Evolutionary conservation across 805 yeast species (phyloP), one percentile per base, ranked within the genome.

Genomic region (Ogataea ramenticola): DNA sequence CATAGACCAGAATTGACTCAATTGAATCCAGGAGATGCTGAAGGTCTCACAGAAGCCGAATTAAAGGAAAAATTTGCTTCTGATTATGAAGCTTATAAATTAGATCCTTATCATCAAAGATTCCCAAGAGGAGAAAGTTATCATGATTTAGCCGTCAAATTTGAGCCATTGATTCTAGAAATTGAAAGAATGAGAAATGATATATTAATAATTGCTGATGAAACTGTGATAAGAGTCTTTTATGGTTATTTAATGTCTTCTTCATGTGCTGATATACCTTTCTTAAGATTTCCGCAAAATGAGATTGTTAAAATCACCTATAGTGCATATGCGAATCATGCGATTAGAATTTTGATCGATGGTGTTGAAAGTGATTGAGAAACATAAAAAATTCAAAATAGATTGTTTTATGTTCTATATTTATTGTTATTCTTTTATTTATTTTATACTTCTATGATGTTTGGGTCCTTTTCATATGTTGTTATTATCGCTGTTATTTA

Each of bases 171-270:
- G 44, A 79, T 93, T 48, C 72, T 93, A 60, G 98, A 93, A 62
- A 82, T 93, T 80, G 99, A 93, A 62, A 76, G 97, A 53, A 82
- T 85, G 76, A 77, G 86, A 43, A 86, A 88, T 19, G 96, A 89
- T 59, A 75, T 93, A 15, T 68, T 93, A 51, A 84, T 93, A 47
- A 85, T 93, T 52, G 97, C 96, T 1, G 97, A 93, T 60, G 97
- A 91, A 56, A 79, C 95, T 1, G 84, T 93, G 2, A 72, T 95
- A 49, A 72, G 90, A 47, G 96, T 93, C 5, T 74, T 93, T 42
- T 93, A 89, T 56, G 99, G 98, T 3, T 93, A 93, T 64, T 71
- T 91, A 54, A 87, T 93, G 96, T 93, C 96, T 7, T 82, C 87
- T 51, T 78, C 91, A 2, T 86, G 93, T 53, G 72, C 73, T 48